A percentile compares a stretch with the other conserved stretches of the same genome.
phyloP scores from a whole-genome alignment of 441 rosid genomes.

The Euphorbia celastroides region DNA sequence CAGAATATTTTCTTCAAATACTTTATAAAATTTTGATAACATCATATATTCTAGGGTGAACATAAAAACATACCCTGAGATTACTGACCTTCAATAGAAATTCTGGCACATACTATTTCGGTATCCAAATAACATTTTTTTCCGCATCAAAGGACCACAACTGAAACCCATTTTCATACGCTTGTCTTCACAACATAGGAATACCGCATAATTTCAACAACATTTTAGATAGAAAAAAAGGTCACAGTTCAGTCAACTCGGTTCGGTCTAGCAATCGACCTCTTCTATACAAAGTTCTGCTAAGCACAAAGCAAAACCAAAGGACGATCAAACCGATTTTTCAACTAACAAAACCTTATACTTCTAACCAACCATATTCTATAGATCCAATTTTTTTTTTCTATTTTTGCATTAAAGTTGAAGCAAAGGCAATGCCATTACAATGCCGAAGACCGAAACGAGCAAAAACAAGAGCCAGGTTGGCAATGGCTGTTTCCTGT shows the following conservation, averaged over 20 bases:
- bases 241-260: conserved; percentile 8
- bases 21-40: too few species aligned
- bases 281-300: conserved; percentile 33
- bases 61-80: too few species aligned
- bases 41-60: too few species aligned
- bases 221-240: neutral
- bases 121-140: too few species aligned
- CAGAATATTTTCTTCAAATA: too few species aligned
- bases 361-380: conserved; percentile 19
- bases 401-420: conserved; percentile 49
- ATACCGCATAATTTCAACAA: neutral
- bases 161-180: too few species aligned
- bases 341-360: conserved; percentile 15
- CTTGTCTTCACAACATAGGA: too few species aligned
- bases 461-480: conserved; percentile 81
- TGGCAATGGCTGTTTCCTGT: conserved; percentile 60
- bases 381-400: conserved; percentile 9
- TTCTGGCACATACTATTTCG: too few species aligned
- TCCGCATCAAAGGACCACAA: too few species aligned
- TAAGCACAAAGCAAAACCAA: conserved; percentile 20
- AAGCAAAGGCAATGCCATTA: conserved; percentile 93
- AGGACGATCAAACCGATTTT: conserved; percentile 15
- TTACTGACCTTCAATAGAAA: too few species aligned
- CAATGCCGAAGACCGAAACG: conserved; percentile 77
- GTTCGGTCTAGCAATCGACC: conserved; percentile 10